A percentile compares a stretch with the other conserved stretches of the same genome.
Evolutionary conservation across 257 asterid genomes (phyloP).

Genomic region (Fraxinus anomala): DNA sequence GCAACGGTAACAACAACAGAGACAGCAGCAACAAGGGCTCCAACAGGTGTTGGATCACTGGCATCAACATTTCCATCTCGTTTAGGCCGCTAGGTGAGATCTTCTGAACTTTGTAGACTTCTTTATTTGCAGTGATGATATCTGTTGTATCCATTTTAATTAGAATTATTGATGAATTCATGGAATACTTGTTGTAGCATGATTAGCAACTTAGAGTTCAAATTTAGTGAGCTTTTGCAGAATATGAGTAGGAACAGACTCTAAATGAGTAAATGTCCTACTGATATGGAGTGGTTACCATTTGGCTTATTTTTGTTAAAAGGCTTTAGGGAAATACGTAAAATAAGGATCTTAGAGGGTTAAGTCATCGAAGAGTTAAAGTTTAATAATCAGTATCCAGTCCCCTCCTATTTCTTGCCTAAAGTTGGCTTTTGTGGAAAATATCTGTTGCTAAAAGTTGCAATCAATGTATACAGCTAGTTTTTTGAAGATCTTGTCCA

Average conservation of each 20-base stretch:
- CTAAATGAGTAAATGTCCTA: not conserved
- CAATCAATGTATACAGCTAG: no score
- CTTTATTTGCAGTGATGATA: conserved; percentile 3
- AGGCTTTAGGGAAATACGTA: no score
- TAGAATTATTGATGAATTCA: not conserved
- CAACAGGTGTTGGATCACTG: conserved; percentile 37
- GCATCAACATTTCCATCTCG: conserved; percentile 41
- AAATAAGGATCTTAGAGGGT: no score
- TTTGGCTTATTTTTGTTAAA: no score
- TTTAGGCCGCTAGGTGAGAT: conserved; percentile 49
- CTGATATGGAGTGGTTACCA: not conserved
- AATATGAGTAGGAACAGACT: not conserved
- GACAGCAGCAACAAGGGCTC: conserved; percentile 36
- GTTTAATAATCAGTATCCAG: no score
- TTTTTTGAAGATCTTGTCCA: no score
- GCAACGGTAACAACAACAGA: conserved; percentile 33
- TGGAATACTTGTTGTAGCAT: not conserved
- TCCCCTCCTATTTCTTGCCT: no score
- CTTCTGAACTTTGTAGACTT: not conserved
- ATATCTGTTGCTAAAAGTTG: no score
- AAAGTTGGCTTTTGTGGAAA: no score
- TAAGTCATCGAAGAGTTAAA: no score
- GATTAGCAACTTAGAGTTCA: not conserved
- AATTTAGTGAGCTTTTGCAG: not conserved
- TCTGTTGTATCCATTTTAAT: not conserved